Evolutionary conservation across 345 rosid species (phyloP), one percentile per base, ranked within the genome.

Genomic region (Moricandia arvensis): DNA sequence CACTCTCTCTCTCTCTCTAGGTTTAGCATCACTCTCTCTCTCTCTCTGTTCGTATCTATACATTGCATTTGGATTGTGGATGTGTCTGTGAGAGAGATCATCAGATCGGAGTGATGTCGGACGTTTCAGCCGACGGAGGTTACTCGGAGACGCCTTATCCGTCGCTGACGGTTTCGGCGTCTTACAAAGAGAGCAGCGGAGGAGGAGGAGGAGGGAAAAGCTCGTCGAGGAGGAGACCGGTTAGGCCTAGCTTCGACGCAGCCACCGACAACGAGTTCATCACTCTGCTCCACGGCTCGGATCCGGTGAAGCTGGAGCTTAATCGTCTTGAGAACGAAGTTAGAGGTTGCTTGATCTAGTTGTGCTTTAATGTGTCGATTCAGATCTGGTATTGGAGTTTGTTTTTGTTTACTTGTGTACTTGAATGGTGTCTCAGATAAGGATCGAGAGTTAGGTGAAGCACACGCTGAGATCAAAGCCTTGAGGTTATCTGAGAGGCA

Each of bases 281-380:
- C 6, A 89, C 93, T 18, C 68, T 89, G 73, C 85, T 95, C 64
- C 99, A 90, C 79, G 98, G 99, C 60, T 95, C 99, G 85, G 98
- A 95, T 95, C 99, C 97, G 80, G 97, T 95, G 67, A 95, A 95
- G 83, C 82, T 95, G 58, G 99, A 95, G 89, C 97, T 95, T 78
- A 95, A 95, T 85, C 97, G 99, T 65, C 90, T 92, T 59, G 97
- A 95, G 89, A 95, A 92, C 69, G 99, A 95, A 84, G 96, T 92
- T 79, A 88, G 91, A 92, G 97, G 99, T 94, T 76, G 80, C 66
- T 90, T 80, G 96, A 94, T 91, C 97, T 88, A 79, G 37, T 79
- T 24, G 21, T n/a, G n/a, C n/a, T 63, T 82, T 8, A 33, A 62
- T 27, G 73, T 41, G 71, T 80, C 31, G 84, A 68, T 83, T 85